Base-by-base conservation (phyloP, 306 rosid genomes). In the Lablab purpureus region DNA sequence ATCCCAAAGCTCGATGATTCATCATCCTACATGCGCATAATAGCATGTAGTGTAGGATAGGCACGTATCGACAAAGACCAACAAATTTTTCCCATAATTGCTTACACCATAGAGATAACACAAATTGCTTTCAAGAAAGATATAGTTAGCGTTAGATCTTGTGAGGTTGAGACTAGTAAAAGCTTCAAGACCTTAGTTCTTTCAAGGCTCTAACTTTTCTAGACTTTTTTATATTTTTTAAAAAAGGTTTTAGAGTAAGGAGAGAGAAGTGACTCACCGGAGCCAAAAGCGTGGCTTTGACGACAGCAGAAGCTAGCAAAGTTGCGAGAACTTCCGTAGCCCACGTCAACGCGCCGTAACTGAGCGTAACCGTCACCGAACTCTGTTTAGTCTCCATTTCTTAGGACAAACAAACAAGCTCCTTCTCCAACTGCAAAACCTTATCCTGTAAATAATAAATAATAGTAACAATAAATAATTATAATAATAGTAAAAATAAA, bases 241-340 rank as follows among this genome's bases (percentile, higher is more conserved):
- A 10, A 0, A 9, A 40, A 37, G 10, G 56, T 19, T 30, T 25
- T 4, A 36, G 37, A 56, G 71, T 22, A 43, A 40, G 0, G 62
- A 74, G 55, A 1, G 51, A 1, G 3, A 50, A 55, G 51, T 1
- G 6, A 83, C 88, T 87, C 83, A 91, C 98, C 87, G 84, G 83
- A 67, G 77, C 88, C 83, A 87, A 71, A 37, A 86, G 90, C 27
- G 87, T 86, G 84, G 84, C 72, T 79, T 85, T 88, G 82, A 93
- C 76, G 78, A 93, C 80, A 81, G 92, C 86, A 63, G 97, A 87
- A 71, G 86, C 76, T n/a, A 93, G 74, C 83, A 89, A 68, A 77
- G 91, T 85, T 7, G 81, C 83, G 21, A 91, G 65, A 10, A 85
- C 89, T 46, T 89, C 89, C 75, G 67, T 82, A 37, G 92, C 96